Conservation (phyloP, 805 yeast species). For the Yamadazyma kitorensis region DNA sequence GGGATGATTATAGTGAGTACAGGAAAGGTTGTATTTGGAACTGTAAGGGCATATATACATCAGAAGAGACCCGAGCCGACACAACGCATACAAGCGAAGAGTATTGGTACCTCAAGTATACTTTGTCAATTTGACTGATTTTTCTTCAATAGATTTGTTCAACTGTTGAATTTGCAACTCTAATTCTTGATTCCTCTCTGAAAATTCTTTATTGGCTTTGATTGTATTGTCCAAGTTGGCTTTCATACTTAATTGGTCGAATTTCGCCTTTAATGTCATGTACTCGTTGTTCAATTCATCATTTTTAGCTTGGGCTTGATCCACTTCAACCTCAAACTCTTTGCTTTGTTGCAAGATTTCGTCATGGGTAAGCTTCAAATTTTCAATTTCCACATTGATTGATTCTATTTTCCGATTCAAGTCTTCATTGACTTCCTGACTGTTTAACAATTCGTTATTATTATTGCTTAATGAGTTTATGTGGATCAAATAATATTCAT, state of each 20-base stretch:
- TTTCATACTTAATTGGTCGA: slow-evolving; percentile 34
- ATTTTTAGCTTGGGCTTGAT: slow-evolving; percentile 19
- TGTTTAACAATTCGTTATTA: slow-evolving; percentile 34
- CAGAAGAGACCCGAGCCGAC: no score
- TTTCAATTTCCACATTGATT: slow-evolving; percentile 25
- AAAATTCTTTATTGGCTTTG: slow-evolving; percentile 40
- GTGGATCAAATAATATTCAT: slow-evolving; percentile 36
- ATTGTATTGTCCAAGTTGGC: slow-evolving; percentile 36
- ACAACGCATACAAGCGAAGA: not conserved
- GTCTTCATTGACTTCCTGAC: slow-evolving; percentile 36
- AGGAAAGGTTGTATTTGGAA: no score
- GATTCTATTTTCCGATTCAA: slow-evolving; percentile 25
- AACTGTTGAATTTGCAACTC: slow-evolving; percentile 30
- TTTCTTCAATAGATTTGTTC: slow-evolving; percentile 23
- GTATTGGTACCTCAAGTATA: not conserved
- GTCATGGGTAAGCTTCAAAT: slow-evolving; percentile 30
- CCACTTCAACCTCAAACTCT: slow-evolving; percentile 21
- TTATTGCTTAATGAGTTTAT: slow-evolving; percentile 37
- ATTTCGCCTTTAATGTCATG: slow-evolving; percentile 19
- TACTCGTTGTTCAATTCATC: slow-evolving; percentile 14
- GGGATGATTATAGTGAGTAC: no score
- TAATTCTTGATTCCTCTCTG: slow-evolving; percentile 29
- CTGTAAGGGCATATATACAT: no score
- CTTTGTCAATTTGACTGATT: slow-evolving; percentile 20
- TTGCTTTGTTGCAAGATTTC: slow-evolving; percentile 36